phyloP scores from a whole-genome alignment of 345 rosid genomes.

The Noccaea bulbosa region DNA sequence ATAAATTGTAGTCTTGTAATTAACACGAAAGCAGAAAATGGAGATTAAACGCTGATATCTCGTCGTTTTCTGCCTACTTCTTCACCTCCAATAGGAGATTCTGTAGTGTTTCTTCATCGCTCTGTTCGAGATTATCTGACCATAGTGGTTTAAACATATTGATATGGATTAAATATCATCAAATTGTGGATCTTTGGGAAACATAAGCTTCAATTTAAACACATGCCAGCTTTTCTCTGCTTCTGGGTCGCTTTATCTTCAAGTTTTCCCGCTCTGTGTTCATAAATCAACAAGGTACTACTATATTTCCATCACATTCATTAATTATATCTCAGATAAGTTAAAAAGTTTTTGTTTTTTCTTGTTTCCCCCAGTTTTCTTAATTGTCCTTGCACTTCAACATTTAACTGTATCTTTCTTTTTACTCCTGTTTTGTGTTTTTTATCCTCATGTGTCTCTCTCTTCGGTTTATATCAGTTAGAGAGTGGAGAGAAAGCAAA shows the following conservation, averaged over 20 bases:
- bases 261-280: slow-evolving; percentile 68
- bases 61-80: slow-evolving; percentile 55
- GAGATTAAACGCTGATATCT: slow-evolving; percentile 45
- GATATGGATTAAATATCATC: slow-evolving; percentile 16
- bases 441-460: slow-evolving; percentile 33
- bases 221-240: slow-evolving; percentile 42
- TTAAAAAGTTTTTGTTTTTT: neutral
- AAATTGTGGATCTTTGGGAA: slow-evolving; percentile 36
- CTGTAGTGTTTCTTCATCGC: slow-evolving; percentile 49
- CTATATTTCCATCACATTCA: slow-evolving; percentile 1
- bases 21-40: slow-evolving; percentile 16
- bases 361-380: slow-evolving; percentile 3
- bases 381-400: neutral
- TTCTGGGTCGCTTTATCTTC: slow-evolving; percentile 57
- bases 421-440: slow-evolving; percentile 42
- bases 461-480: slow-evolving; percentile 32
- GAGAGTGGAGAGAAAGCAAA: slow-evolving; percentile 38
- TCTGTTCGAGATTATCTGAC: slow-evolving; percentile 44
- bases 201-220: slow-evolving; percentile 28
- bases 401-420: slow-evolving; percentile 24
- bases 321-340: slow-evolving; percentile 9
- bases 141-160: slow-evolving; percentile 5
- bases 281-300: slow-evolving; percentile 17
- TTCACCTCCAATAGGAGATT: slow-evolving; percentile 41
- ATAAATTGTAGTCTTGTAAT: neutral